Conservation (phyloP, 495 filamentous ascomycete genomes). For the Neurospora hispaniola region DNA sequence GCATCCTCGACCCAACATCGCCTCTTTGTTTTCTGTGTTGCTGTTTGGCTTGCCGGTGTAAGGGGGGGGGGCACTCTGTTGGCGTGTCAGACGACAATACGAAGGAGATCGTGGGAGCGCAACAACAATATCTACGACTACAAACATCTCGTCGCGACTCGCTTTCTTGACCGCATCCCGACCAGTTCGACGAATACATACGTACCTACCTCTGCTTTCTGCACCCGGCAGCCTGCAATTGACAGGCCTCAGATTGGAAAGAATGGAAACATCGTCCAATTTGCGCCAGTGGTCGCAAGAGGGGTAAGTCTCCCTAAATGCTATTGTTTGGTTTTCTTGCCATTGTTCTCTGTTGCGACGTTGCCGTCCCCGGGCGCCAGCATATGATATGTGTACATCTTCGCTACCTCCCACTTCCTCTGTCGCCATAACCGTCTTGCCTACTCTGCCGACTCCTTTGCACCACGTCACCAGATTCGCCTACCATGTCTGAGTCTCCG, state of each 20-base stretch:
- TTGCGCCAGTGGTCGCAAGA: conserved; percentile 11
- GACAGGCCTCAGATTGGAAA: not conserved
- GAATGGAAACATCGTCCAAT: conserved; percentile 13
- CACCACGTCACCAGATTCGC: not conserved
- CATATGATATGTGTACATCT: not conserved
- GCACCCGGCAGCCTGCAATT: not conserved
- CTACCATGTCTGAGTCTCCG: not conserved
- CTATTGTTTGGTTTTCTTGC: not conserved
- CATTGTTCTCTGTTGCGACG: not conserved
- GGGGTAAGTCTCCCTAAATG: conserved; percentile 6
- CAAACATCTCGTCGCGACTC: not conserved
- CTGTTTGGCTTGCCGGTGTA: not conserved
- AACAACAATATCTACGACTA: not conserved
- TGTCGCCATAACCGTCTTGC: not conserved
- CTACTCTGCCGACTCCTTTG: not conserved
- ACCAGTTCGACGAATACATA: not conserved
- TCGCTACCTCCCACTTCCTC: not conserved
- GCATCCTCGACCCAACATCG: not conserved
- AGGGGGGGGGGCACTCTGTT: not conserved
- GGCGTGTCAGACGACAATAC: not conserved
- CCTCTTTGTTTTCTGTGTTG: not conserved
- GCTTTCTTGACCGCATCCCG: not conserved
- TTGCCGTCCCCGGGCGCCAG: not conserved
- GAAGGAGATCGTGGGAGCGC: not conserved
- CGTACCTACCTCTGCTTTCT: not conserved